Conservation (phyloP, 2,329 filamentous ascomycete genomes). For the Bertia moriformis region DNA sequence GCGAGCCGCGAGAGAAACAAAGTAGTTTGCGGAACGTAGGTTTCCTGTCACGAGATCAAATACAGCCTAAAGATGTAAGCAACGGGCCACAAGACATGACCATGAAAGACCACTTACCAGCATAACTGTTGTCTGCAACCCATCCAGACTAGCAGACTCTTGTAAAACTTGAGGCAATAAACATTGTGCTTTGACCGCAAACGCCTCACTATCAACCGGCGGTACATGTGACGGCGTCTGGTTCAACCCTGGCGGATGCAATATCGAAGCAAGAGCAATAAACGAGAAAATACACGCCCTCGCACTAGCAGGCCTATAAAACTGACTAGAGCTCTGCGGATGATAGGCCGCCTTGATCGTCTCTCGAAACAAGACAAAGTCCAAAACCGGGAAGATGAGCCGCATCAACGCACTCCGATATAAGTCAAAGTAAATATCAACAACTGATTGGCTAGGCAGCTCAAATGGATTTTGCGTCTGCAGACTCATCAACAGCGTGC, state of each 20-base stretch:
- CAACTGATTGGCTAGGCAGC: slow-evolving; percentile 17
- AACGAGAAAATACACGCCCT: slow-evolving; percentile 34
- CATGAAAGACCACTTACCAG: slow-evolving; percentile 21
- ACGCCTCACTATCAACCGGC: slow-evolving; percentile 22
- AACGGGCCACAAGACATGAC: neutral
- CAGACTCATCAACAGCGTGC: neutral
- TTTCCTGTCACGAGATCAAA: slow-evolving; percentile 29
- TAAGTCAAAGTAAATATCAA: slow-evolving; percentile 9
- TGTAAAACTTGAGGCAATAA: slow-evolving; percentile 26
- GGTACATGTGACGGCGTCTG: too few species aligned
- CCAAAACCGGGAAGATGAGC: slow-evolving; percentile 31
- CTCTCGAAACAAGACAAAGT: slow-evolving; percentile 26
- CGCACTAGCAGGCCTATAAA: slow-evolving; percentile 15
- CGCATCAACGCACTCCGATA: slow-evolving; percentile 12
- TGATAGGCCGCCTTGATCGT: slow-evolving; percentile 29
- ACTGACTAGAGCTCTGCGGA: slow-evolving; percentile 3
- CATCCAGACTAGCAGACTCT: slow-evolving; percentile 21
- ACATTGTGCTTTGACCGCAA: slow-evolving; percentile 22
- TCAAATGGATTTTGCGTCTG: slow-evolving; percentile 4
- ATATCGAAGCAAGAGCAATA: slow-evolving; percentile 18
- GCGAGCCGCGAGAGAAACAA: slow-evolving; percentile 27
- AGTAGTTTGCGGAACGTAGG: slow-evolving; percentile 26
- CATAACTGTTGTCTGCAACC: slow-evolving; percentile 28
- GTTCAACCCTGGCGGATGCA: too few species aligned
- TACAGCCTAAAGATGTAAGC: slow-evolving; percentile 19